Conservation (phyloP, 148 eudicot species). For the Chenopodium quinoa region DNA sequence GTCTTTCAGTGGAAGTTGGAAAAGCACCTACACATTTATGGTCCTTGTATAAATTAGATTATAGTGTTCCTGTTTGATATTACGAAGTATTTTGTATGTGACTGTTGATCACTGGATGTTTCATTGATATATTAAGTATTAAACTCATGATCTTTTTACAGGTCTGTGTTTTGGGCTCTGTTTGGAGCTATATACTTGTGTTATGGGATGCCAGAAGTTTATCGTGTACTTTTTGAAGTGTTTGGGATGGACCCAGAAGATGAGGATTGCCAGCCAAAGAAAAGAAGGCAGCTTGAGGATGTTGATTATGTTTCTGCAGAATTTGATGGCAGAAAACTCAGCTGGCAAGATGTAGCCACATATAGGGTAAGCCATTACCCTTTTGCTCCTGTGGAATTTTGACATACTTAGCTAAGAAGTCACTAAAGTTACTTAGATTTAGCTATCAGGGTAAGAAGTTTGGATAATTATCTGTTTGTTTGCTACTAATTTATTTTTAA, state of each 20-base stretch:
- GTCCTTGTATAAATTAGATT: background rate
- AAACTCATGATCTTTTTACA: slow-evolving; percentile 30
- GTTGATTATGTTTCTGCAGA: slow-evolving; percentile 93
- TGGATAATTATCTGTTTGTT: background rate
- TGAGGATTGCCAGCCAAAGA: slow-evolving; percentile 95
- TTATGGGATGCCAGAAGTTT: slow-evolving; percentile 97
- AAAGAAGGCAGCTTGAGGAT: slow-evolving; percentile 94
- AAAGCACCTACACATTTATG: background rate
- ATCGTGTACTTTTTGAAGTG: slow-evolving; percentile 97
- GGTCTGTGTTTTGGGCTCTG: slow-evolving; percentile 93
- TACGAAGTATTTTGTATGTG: background rate
- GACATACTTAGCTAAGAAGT: background rate
- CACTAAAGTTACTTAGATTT: background rate
- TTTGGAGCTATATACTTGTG: slow-evolving; percentile 97
- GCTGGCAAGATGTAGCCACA: slow-evolving; percentile 94
- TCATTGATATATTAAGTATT: background rate
- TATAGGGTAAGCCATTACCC: slow-evolving; percentile 55
- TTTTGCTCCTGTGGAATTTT: background rate
- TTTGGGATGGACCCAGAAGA: slow-evolving; percentile 97
- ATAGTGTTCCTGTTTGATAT: background rate
- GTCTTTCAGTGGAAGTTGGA: background rate
- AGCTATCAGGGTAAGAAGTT: background rate
- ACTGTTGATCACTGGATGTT: background rate
- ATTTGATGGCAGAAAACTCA: slow-evolving; percentile 77
- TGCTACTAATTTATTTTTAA: slow-evolving; percentile 10